phyloP scores from a whole-genome alignment of 1,139 yeast species.

The Taphrina deformans region DNA sequence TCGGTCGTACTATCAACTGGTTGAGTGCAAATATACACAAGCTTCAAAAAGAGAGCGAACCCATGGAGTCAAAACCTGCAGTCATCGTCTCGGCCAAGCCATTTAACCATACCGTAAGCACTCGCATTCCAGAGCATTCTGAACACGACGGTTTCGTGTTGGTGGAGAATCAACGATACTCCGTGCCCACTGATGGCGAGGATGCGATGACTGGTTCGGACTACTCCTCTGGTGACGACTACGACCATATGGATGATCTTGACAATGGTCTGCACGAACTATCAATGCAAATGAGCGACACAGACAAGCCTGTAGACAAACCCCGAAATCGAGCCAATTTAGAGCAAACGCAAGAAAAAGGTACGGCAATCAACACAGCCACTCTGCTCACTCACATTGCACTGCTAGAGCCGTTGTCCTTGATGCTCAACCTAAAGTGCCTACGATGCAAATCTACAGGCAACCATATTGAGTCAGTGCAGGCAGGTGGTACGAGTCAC shows the following conservation, averaged over 20 bases:
- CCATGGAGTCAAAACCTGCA: neutral
- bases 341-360: neutral
- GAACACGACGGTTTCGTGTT: constrained; percentile 12
- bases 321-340: neutral
- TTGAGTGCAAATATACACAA: constrained; percentile 8
- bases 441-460: constrained; percentile 46
- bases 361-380: constrained; percentile 39
- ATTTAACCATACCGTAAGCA: neutral
- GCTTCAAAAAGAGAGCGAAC: neutral
- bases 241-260: constrained; percentile 28
- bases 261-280: constrained; percentile 15
- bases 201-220: neutral
- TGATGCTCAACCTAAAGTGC: constrained; percentile 47
- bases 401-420: constrained; percentile 45
- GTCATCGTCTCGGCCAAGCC: neutral
- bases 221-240: constrained; percentile 11
- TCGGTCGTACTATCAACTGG: constrained; percentile 21
- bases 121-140: neutral
- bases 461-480: constrained; percentile 33
- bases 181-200: constrained; percentile 1
- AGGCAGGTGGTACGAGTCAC: constrained; percentile 39
- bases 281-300: neutral
- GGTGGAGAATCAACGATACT: neutral
- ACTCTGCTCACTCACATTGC: constrained; percentile 45
- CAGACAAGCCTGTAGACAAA: neutral